Evolutionary conservation across 352 stramenopile genomes (phyloP), one percentile per base, ranked within the genome.

Genomic region (Phytophthora pluvialis): DNA sequence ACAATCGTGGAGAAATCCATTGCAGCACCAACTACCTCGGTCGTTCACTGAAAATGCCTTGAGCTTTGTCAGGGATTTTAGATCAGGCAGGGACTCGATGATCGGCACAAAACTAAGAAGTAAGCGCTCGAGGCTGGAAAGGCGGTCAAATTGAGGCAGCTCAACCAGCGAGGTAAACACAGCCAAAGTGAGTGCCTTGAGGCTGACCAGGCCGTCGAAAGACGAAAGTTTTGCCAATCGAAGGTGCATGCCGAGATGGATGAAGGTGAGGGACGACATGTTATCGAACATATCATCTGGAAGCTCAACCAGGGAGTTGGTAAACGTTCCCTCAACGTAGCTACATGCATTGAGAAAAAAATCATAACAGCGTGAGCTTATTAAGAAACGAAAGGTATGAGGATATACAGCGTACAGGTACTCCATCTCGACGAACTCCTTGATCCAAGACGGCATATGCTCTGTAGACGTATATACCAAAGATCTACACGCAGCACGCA

Each of bases 201-300:
- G 48, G 0, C 60, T 77, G 1, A 31, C 36, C 2, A 78, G 46
- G 1, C 62, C 64, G 7, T 67, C 15, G 9, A 78, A 67, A 7
- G 67, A 59, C 7, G 69, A 65, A 0, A 78, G 40, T 2, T 52
- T 43, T 10, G 45, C 3, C 21, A 78, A 28, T n/a, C 9, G 29
- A 4, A 38, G 25, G 32, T 65, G 49, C 6, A 36, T 36, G 3
- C 29, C 70, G 7, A 81, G 40, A 58, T 75, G 70, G 46, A 81
- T 44, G 26, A 74, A 81, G 2, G 56, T 57, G 35, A 81, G 70
- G 12, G 59, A 73, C 10, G 13, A 11, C 70, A 78, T 78, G 39
- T 69, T 16, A 1, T 70, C 47, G 29, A 78, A 81, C 8, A 81
- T 53, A 31, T 68, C 57, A 16, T 64, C 44, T 0, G 70, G 67